These are phyloP conservation scores for Sedum album DNA, from an alignment of 164 flowering plant species.

Conservation along the genomic window DNA sequence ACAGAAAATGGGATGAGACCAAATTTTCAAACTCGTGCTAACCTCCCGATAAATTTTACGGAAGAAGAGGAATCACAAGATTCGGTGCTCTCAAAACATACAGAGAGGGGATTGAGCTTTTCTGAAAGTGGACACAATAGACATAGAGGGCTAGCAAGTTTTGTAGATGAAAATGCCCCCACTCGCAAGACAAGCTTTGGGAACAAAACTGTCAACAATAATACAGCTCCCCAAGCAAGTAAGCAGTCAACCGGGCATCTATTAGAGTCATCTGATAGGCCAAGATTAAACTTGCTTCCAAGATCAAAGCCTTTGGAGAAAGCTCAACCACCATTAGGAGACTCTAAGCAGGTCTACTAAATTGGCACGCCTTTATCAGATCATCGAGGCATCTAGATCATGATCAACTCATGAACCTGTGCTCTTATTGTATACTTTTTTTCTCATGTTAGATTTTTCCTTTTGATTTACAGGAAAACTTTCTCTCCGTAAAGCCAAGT, in stretches of 20 bases:
- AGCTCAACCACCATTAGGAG: conserved; percentile 28
- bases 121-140: conserved; percentile 21
- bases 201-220: conserved; percentile 18
- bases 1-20: conserved; percentile 10
- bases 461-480: conserved; percentile 20
- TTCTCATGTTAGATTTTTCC: conserved; percentile 23
- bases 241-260: conserved; percentile 20
- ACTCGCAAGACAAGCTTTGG: conserved; percentile 14
- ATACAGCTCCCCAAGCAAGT: conserved; percentile 24
- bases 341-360: conserved; percentile 54
- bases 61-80: conserved; percentile 20
- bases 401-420: no score
- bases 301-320: conserved; percentile 61
- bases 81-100: neutral
- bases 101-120: conserved; percentile 11
- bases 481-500: conserved; percentile 29
- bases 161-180: conserved; percentile 25
- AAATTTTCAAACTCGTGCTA: neutral
- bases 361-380: no score
- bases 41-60: conserved; percentile 13
- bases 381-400: no score
- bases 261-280: conserved; percentile 53
- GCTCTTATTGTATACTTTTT: no score
- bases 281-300: conserved; percentile 72
- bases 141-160: conserved; percentile 24